Conservation (phyloP, 768 basidiomycete genomes). For the Mrakia blollopis region DNA sequence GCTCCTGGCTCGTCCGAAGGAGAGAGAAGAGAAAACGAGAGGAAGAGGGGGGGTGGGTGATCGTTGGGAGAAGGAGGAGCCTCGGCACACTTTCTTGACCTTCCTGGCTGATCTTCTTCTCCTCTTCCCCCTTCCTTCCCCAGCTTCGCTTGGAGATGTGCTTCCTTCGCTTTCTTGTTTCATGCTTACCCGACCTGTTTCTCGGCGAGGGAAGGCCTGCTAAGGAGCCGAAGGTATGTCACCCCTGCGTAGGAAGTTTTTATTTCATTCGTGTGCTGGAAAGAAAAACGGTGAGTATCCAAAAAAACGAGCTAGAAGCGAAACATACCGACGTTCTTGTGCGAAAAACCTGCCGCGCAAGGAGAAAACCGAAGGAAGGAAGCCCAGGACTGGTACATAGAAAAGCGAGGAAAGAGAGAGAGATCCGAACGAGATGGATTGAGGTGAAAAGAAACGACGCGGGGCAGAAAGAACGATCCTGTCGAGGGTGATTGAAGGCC, state of each 20-base stretch:
- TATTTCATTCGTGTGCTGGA: no score
- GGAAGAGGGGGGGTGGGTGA: neutral
- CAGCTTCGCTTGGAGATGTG: neutral
- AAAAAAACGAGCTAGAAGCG: neutral
- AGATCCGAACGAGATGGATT: neutral
- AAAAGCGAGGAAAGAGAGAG: neutral
- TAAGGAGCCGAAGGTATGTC: no score
- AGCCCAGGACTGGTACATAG: neutral
- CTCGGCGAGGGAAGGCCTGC: no score
- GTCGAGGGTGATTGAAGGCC: neutral
- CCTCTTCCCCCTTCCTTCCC: neutral
- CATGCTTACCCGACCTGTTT: neutral
- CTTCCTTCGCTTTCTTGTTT: neutral
- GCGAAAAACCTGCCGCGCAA: neutral
- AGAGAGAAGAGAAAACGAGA: neutral
- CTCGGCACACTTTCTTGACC: no score
- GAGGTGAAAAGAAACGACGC: neutral
- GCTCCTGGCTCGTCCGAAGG: neutral
- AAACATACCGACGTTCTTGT: neutral
- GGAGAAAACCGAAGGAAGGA: neutral
- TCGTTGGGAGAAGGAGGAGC: neutral
- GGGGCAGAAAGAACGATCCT: neutral
- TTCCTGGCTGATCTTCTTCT: neutral
- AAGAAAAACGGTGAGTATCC: no score
- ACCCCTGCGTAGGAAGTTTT: no score